These are phyloP conservation scores for Musa itinerans DNA, from an alignment of 176 grass and related monocot genomes.

Conservation along the genomic window DNA sequence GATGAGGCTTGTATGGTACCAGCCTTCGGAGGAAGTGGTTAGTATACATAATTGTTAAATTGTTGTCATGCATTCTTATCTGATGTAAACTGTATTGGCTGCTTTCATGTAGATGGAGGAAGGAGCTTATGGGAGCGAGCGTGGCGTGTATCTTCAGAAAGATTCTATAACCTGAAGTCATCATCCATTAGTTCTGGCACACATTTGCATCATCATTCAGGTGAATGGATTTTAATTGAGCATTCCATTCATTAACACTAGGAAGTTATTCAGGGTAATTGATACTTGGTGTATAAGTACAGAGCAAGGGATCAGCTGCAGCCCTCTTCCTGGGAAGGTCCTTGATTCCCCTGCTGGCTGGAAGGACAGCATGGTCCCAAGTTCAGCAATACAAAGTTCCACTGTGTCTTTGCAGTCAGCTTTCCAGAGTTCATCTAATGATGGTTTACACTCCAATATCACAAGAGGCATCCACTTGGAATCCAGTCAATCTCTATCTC, in stretches of 20 bases:
- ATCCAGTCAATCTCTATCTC: conserved; percentile 66
- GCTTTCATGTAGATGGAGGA: conserved; percentile 37
- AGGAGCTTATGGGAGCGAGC: conserved; percentile 63
- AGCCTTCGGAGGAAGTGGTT: conserved; percentile 92
- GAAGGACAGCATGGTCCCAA: conserved; percentile 44
- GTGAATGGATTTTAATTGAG: conserved; percentile 33
- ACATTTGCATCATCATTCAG: conserved; percentile 43
- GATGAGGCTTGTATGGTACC: conserved; percentile 86
- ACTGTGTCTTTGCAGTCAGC: conserved; percentile 38
- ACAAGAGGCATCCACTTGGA: conserved; percentile 62
- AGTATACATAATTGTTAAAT: conserved; percentile 12
- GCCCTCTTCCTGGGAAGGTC: conserved; percentile 25
- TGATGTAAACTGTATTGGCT: conserved; percentile 15
- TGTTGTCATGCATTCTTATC: not conserved
- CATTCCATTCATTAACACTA: not conserved
- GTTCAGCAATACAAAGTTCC: conserved; percentile 18
- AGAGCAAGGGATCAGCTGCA: conserved; percentile 28
- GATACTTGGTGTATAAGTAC: conserved; percentile 8
- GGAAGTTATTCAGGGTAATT: conserved; percentile 16
- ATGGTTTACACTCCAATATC: conserved; percentile 41
- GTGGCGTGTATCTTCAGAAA: conserved; percentile 64
- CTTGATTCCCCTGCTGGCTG: conserved; percentile 31
- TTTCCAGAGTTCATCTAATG: conserved; percentile 31
- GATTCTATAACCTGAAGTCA: conserved; percentile 63
- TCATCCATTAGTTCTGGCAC: conserved; percentile 42